phyloP scores from a whole-genome alignment of 1,284 basidiomycete genomes.

The Ceratobasidium papillatum region DNA sequence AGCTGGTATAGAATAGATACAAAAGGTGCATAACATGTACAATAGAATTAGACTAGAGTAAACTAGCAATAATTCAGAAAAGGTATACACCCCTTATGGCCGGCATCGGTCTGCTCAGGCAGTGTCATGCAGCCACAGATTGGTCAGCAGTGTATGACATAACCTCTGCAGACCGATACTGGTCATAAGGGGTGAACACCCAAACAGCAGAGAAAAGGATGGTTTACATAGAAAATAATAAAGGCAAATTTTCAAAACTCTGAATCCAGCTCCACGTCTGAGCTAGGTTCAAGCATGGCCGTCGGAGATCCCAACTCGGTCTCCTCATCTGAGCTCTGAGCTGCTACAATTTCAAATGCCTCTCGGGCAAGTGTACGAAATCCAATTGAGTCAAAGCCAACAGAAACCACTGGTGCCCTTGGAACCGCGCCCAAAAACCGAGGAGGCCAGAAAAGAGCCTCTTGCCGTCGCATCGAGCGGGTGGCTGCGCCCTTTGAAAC shows the following conservation, averaged over 20 bases:
- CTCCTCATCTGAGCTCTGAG: constrained; percentile 18
- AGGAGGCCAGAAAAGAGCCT: background rate
- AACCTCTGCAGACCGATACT: constrained; percentile 8
- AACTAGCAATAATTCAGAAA: too few relatives aligned
- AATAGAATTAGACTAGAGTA: background rate
- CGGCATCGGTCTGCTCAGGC: constrained; percentile 20
- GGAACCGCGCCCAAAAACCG: background rate
- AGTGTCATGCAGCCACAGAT: background rate
- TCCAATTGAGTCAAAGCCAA: constrained; percentile 20
- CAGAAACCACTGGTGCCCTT: background rate
- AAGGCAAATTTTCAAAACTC: background rate
- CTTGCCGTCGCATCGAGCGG: background rate
- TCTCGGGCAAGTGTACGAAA: background rate
- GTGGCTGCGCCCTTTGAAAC: background rate
- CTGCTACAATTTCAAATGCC: constrained; percentile 16
- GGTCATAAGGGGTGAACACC: constrained; percentile 11
- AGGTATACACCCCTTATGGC: constrained; percentile 20
- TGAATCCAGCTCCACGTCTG: background rate
- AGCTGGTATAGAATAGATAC: background rate
- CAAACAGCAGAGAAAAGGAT: background rate
- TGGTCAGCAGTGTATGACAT: background rate
- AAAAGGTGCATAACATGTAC: background rate
- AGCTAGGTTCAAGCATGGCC: background rate
- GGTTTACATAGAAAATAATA: background rate
- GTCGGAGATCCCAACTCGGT: background rate